Conservation (phyloP, 257 asterid genomes). For the Solanum habrochaites region DNA sequence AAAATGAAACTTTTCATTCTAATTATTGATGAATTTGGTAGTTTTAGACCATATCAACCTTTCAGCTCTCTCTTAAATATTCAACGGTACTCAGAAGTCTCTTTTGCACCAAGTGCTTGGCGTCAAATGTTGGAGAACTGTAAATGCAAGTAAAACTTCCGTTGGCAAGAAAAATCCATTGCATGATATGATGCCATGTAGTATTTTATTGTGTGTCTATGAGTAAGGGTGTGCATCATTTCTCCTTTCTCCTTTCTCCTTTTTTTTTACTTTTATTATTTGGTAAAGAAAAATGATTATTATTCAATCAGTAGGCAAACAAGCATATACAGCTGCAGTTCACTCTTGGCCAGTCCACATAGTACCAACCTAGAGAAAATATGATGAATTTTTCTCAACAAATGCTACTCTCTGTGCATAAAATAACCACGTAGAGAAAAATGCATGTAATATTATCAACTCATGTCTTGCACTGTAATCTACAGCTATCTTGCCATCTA, state of each 20-base stretch:
- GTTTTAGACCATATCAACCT: background rate
- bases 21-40: background rate
- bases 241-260: no score
- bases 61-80: background rate
- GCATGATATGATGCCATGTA: background rate
- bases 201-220: background rate
- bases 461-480: background rate
- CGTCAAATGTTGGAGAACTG: background rate
- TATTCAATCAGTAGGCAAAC: background rate
- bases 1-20: background rate
- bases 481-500: background rate
- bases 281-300: background rate
- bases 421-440: background rate
- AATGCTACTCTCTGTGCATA: background rate
- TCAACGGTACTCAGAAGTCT: background rate
- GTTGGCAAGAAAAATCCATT: background rate
- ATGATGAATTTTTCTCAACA: background rate
- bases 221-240: background rate
- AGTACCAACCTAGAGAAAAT: background rate
- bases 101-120: background rate
- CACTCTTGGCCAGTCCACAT: background rate
- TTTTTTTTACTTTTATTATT: background rate
- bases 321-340: background rate
- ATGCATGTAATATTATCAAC: background rate
- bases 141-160: background rate